These are phyloP conservation scores for Sporothrix humicola DNA, from an alignment of 2,329 filamentous ascomycete species.

Conservation along the genomic window DNA sequence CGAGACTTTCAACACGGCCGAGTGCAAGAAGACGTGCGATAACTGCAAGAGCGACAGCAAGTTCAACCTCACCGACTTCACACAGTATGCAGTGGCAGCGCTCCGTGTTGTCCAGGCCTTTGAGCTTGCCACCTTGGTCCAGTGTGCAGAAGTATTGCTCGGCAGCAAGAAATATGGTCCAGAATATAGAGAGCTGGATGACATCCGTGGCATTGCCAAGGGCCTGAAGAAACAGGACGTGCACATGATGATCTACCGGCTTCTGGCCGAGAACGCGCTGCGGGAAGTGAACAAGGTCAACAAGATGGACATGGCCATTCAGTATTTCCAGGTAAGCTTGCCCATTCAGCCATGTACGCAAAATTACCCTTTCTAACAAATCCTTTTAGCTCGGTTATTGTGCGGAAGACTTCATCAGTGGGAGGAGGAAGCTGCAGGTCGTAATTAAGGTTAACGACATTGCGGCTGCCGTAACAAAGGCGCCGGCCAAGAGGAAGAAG, in stretches of 20 bases:
- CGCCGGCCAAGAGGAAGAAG: conserved; percentile 10
- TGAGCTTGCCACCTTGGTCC: conserved; percentile 71
- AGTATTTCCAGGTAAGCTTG: conserved; percentile 69
- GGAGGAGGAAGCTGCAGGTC: conserved; percentile 53
- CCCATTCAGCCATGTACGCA: background rate
- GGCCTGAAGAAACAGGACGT: conserved; percentile 75
- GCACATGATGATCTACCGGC: conserved; percentile 79
- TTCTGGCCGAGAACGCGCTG: conserved; percentile 76
- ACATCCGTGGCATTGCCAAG: conserved; percentile 71
- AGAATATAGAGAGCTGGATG: conserved; percentile 39
- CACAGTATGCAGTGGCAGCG: conserved; percentile 72
- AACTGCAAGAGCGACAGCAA: conserved; percentile 78
- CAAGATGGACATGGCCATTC: conserved; percentile 69
- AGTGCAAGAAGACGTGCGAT: conserved; percentile 81
- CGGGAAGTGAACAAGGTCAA: conserved; percentile 72
- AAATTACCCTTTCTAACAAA: background rate
- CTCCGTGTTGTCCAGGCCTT: conserved; percentile 69
- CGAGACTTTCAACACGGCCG: conserved; percentile 73
- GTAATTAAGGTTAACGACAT: conserved; percentile 47
- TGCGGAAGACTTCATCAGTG: conserved; percentile 52
- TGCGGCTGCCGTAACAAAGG: background rate
- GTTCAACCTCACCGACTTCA: conserved; percentile 79
- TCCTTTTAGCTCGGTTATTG: conserved; percentile 48
- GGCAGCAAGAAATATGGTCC: conserved; percentile 64
- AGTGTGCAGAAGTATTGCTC: conserved; percentile 83